These are phyloP conservation scores for Solanum virginianum DNA, from an alignment of 257 asterid genomes.

Conservation along the genomic window DNA sequence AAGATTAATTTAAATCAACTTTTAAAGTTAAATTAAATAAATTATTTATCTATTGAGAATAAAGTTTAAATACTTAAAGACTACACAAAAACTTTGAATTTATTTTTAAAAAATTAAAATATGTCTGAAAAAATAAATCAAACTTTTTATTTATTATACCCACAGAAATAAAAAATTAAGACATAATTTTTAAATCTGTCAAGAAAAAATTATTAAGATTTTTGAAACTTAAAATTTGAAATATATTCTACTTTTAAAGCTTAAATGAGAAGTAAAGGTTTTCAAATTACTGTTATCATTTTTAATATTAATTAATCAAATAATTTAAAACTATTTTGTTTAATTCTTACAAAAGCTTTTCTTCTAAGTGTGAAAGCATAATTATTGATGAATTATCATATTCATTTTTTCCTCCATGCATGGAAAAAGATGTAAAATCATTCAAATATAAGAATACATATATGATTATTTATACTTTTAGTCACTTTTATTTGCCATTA, in stretches of 20 bases:
- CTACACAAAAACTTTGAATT: too few species aligned
- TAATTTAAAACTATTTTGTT: not conserved
- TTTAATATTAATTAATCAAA: too few species aligned
- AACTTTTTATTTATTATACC: too few species aligned
- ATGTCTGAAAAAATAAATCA: too few species aligned
- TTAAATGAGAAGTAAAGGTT: not conserved
- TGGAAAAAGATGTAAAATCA: not conserved
- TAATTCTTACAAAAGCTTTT: too few species aligned
- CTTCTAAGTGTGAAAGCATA: not conserved
- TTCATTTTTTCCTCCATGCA: not conserved
- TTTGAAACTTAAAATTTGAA: not conserved
- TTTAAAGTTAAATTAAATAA: not conserved
- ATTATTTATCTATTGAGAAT: not conserved
- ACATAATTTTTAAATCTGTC: too few species aligned
- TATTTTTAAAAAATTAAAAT: too few species aligned
- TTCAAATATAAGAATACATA: not conserved
- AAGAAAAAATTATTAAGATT: too few species aligned
- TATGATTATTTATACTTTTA: not conserved
- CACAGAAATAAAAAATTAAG: too few species aligned
- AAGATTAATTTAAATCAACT: not conserved
- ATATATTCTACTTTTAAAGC: not conserved
- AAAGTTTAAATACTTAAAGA: too few species aligned
- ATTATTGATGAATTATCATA: not conserved
- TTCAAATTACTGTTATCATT: not conserved
- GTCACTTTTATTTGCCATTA: conserved; percentile 3